Evolutionary conservation across 2,329 filamentous ascomycete species (phyloP).

Genomic region (Paecilomyces variotii): DNA sequence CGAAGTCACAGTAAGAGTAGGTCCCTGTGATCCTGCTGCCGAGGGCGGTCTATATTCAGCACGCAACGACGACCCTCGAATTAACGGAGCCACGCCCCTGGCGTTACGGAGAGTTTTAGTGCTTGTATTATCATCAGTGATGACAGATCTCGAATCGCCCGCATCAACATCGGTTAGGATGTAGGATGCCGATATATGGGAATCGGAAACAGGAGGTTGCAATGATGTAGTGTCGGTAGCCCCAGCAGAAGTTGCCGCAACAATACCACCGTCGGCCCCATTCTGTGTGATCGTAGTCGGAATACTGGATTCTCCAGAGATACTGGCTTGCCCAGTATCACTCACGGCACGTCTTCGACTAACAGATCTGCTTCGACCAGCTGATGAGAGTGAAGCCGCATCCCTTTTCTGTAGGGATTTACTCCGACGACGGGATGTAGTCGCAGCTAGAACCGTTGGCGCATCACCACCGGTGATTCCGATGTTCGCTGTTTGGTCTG

Average conservation of each 20-base stretch:
- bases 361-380: conserved; percentile 2
- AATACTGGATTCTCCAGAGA: neutral
- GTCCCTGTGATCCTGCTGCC: neutral
- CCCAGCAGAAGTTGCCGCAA: neutral
- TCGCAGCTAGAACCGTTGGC: neutral
- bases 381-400: neutral
- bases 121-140: neutral
- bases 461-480: conserved; percentile 19
- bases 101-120: neutral
- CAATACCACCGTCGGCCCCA: neutral
- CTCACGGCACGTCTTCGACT: conserved; percentile 11
- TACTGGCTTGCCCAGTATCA: conserved; percentile 15
- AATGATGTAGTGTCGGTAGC: neutral
- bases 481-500: conserved; percentile 13
- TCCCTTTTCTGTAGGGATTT: neutral
- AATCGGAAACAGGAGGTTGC: neutral
- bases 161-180: neutral
- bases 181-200: neutral
- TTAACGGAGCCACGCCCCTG: neutral
- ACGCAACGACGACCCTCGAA: neutral
- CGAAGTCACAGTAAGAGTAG: neutral
- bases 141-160: neutral
- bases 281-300: neutral
- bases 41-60: neutral
- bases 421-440: neutral